These are phyloP conservation scores for Penicillium frequentans DNA, from an alignment of 2,329 filamentous ascomycete species.

Conservation along the genomic window DNA sequence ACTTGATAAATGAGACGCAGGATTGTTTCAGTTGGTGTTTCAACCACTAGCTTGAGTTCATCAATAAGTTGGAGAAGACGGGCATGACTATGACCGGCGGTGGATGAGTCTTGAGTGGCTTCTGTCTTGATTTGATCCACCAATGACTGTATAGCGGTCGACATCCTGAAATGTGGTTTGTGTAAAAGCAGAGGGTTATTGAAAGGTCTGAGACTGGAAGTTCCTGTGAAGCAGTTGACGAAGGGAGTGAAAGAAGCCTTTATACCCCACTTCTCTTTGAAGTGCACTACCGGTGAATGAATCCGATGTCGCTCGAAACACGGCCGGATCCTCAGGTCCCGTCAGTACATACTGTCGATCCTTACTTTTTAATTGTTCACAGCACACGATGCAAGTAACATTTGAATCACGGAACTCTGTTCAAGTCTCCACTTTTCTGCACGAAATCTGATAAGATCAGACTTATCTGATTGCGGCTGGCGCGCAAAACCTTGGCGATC, in stretches of 20 bases:
- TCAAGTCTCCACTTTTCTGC: not conserved
- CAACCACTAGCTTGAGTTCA: slow-evolving; percentile 23
- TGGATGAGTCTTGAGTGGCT: not conserved
- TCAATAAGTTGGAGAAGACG: slow-evolving; percentile 18
- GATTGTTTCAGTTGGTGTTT: slow-evolving; percentile 34
- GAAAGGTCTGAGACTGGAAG: not conserved
- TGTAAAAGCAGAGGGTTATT: not conserved
- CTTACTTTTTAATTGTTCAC: not conserved
- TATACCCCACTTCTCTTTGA: not conserved
- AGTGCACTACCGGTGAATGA: not conserved
- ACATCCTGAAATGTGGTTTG: not conserved
- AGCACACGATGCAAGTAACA: slow-evolving; percentile 1
- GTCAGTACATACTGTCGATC: not conserved
- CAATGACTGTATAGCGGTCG: not conserved
- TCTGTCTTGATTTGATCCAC: slow-evolving; percentile 9
- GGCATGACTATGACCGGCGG: slow-evolving; percentile 8
- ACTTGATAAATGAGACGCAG: slow-evolving; percentile 37
- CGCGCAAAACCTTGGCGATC: not conserved
- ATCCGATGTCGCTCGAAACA: not conserved
- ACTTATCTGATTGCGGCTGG: slow-evolving; percentile 2
- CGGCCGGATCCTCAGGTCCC: not conserved
- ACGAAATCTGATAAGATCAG: not conserved
- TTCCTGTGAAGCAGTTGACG: not conserved
- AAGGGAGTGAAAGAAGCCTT: not conserved
- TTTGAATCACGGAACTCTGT: not conserved